A percentile compares a stretch with the other conserved stretches of the same genome.
phyloP scores from a whole-genome alignment of 768 basidiomycete genomes.

The Mycena floridula region DNA sequence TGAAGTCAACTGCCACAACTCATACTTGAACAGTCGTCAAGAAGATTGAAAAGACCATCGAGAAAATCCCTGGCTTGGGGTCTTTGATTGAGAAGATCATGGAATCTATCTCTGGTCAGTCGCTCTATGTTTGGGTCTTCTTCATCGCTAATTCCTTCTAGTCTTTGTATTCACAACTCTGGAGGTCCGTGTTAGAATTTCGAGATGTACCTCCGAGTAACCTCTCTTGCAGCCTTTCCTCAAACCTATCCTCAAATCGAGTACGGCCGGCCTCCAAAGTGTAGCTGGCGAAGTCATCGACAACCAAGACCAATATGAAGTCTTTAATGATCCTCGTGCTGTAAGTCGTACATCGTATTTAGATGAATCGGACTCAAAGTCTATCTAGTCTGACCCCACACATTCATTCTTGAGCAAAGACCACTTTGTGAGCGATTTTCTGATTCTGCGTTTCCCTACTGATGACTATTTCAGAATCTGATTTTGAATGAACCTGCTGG shows the following conservation, averaged over 20 bases:
- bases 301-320: constrained; percentile 77
- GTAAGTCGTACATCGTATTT: constrained; percentile 31
- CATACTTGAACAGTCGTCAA: constrained; percentile 47
- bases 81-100: constrained; percentile 72
- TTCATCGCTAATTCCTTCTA: too few relatives aligned
- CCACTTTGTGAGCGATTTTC: constrained; percentile 62
- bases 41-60: constrained; percentile 71
- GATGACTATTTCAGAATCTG: constrained; percentile 43
- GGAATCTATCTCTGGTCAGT: constrained; percentile 60
- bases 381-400: constrained; percentile 72
- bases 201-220: constrained; percentile 18
- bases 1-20: not conserved
- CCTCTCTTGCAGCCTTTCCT: too few relatives aligned
- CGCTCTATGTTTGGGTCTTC: not conserved
- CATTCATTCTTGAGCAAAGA: constrained; percentile 89
- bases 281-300: constrained; percentile 77
- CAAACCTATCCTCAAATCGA: constrained; percentile 69
- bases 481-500: constrained; percentile 84
- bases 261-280: constrained; percentile 53
- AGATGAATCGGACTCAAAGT: too few relatives aligned
- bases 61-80: constrained; percentile 79
- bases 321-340: constrained; percentile 79
- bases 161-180: constrained; percentile 83
- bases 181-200: too few relatives aligned
- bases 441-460: constrained; percentile 2